Evolutionary conservation across 768 basidiomycete genomes (phyloP), one percentile per base, ranked within the genome.

Genomic region (Trametes cinnabarina): DNA sequence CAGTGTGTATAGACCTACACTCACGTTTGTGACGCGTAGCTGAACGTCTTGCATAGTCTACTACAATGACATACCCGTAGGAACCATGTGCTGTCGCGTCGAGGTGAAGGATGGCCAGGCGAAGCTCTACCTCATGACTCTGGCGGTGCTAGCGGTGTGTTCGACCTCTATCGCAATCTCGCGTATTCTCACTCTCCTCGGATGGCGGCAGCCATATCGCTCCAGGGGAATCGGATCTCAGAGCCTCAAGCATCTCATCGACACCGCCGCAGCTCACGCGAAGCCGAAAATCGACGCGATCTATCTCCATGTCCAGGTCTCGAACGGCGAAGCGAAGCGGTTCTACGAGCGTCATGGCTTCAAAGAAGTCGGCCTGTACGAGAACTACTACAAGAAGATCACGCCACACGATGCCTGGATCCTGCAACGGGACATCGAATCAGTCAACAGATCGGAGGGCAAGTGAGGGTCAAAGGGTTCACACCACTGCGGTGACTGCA

Each of bases 31-130:
- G 6, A 34, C 34, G 43, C 35, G 20, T 35, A 40, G 9, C 14
- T 52, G 15, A 22, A 2, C 25, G 8, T 12, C 12, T 22, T 5
- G 5, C n/a, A 6, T 65, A 94, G 94, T 94, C 47, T 94, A 94
- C 74, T 94, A 88, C 75, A 94, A 94, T 75, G 93, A 96, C 75
- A 79, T 96, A 56, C 92, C 94, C 44, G 87, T 95, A 61, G 93
- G 94, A 58, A 91, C 86, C 4, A 82, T 94, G 66, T 93, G 90
- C 72, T 92, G 90, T 75, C 83, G 91, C 57, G 72, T 94, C 59
- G 93, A 96, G 72, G 80, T 76, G 51, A 82, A 84, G 66, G 79
- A 82, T 66, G 80, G 76, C 43, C 72, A 78, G 64, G 76, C 73
- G 42, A 77, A 79, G 46, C 73, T 92, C 58, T 95, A 95, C 74